Evolutionary conservation across 75 land plant genomes (phyloP).

Genomic region (Selaginella moellendorffii): DNA sequence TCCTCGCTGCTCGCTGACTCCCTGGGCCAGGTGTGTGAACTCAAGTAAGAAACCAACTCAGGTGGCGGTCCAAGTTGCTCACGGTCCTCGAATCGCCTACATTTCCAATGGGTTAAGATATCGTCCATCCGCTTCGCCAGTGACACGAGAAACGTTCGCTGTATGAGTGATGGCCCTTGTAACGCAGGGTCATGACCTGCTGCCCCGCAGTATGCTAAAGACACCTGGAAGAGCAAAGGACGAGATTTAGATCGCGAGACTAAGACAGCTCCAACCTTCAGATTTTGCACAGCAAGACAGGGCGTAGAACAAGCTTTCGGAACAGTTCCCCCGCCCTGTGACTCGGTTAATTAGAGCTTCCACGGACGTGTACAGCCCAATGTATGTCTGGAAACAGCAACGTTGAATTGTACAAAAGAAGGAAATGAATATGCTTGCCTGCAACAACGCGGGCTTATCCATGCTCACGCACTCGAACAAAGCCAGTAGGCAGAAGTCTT

Average conservation of each 20-base stretch:
- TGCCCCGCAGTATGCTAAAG: constrained; percentile 66
- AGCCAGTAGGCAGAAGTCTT: constrained; percentile 84
- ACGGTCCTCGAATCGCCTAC: constrained; percentile 20
- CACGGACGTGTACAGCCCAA: constrained; percentile 65
- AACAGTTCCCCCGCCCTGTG: constrained; percentile 18
- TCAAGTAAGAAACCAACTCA: background rate
- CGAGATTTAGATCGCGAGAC: background rate
- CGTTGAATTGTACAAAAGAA: background rate
- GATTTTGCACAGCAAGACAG: constrained; percentile 45
- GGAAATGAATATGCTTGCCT: constrained; percentile 23
- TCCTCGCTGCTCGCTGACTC: background rate
- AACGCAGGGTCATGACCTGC: constrained; percentile 28
- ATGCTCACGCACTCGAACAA: constrained; percentile 93
- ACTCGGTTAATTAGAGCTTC: constrained; percentile 40
- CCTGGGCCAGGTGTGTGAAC: background rate
- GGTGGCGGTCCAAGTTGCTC: background rate
- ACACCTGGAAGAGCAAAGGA: constrained; percentile 46
- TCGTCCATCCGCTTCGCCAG: constrained; percentile 72
- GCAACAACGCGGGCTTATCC: constrained; percentile 84
- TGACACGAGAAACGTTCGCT: constrained; percentile 53
- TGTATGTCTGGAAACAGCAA: constrained; percentile 52
- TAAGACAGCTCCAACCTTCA: constrained; percentile 53
- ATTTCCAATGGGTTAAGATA: constrained; percentile 19
- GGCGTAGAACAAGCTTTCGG: constrained; percentile 10
- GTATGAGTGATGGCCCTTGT: constrained; percentile 31